A percentile compares a stretch with the other conserved stretches of the same genome.
Evolutionary conservation across 2,329 filamentous ascomycete genomes (phyloP).

Genomic region (Nakataea oryzae): DNA sequence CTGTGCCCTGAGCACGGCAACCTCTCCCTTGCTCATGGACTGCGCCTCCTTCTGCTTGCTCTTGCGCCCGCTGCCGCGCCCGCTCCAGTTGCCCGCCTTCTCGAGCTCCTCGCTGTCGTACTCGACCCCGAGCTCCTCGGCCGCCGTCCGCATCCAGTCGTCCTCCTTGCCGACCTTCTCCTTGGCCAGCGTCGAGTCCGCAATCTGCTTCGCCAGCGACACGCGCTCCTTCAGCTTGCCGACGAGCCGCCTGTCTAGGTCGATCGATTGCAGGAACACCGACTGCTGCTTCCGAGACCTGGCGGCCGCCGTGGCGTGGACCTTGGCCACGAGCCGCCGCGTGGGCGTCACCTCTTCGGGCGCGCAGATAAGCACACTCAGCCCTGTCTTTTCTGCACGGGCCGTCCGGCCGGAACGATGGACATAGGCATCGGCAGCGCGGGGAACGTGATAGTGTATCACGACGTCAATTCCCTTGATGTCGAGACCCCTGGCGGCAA

Average conservation of each 20-base stretch:
- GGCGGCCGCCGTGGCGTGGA: slow-evolving; percentile 55
- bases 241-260: slow-evolving; percentile 73
- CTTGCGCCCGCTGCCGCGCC: slow-evolving; percentile 63
- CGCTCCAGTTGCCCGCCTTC: slow-evolving; percentile 47
- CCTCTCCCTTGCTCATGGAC: slow-evolving; percentile 60
- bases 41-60: slow-evolving; percentile 64
- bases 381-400: slow-evolving; percentile 65
- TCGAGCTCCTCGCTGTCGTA: slow-evolving; percentile 86
- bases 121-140: slow-evolving; percentile 87
- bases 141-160: slow-evolving; percentile 71
- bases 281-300: slow-evolving; percentile 30
- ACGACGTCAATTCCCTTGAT: slow-evolving; percentile 84
- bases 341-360: slow-evolving; percentile 87
- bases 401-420: slow-evolving; percentile 92
- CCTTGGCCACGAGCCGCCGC: slow-evolving; percentile 73
- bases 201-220: slow-evolving; percentile 74
- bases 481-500: slow-evolving; percentile 86
- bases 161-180: slow-evolving; percentile 79
- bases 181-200: slow-evolving; percentile 74
- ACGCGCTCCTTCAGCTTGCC: slow-evolving; percentile 67
- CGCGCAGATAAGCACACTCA: slow-evolving; percentile 79
- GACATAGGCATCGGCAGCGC: slow-evolving; percentile 85
- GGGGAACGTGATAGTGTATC: slow-evolving; percentile 90
- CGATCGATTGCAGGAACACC: slow-evolving; percentile 63
- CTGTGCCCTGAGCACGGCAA: slow-evolving; percentile 60